A percentile compares a stretch with the other conserved stretches of the same genome.
These are phyloP conservation scores for Xylaria palmicola DNA, from an alignment of 495 filamentous ascomycete species.

Conservation along the genomic window DNA sequence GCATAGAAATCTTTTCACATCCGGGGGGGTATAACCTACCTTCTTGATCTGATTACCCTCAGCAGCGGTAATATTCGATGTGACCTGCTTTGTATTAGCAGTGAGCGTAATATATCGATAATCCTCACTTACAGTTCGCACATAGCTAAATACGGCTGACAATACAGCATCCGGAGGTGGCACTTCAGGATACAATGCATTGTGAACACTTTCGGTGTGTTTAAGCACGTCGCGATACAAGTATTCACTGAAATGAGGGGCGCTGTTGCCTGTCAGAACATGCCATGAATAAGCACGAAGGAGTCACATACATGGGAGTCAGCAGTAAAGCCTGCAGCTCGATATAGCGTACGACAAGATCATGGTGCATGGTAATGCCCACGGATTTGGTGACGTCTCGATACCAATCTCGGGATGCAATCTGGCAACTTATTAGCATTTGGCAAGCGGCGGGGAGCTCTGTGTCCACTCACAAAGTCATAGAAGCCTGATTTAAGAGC, in stretches of 20 bases:
- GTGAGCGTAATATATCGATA: neutral
- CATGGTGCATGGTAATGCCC: slow-evolving; percentile 79
- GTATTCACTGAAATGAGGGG: slow-evolving; percentile 93
- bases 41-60: slow-evolving; percentile 79
- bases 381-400: slow-evolving; percentile 73
- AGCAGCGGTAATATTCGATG: slow-evolving; percentile 79
- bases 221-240: slow-evolving; percentile 87
- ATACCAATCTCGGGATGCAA: slow-evolving; percentile 73
- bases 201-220: slow-evolving; percentile 74
- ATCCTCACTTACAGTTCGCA: slow-evolving; percentile 55
- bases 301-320: slow-evolving; percentile 25
- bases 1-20: neutral
- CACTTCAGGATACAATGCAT: slow-evolving; percentile 70
- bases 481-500: slow-evolving; percentile 89
- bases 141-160: slow-evolving; percentile 76
- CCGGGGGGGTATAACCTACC: slow-evolving; percentile 25
- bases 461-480: slow-evolving; percentile 66
- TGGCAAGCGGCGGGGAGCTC: neutral
- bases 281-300: slow-evolving; percentile 5
- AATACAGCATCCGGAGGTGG: slow-evolving; percentile 61
- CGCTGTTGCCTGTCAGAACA: slow-evolving; percentile 57
- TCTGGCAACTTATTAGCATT: neutral
- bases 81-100: slow-evolving; percentile 10
- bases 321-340: slow-evolving; percentile 83
- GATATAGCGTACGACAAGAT: slow-evolving; percentile 72